Base-by-base conservation (phyloP, 768 basidiomycete genomes). In the Boletus edulis region DNA sequence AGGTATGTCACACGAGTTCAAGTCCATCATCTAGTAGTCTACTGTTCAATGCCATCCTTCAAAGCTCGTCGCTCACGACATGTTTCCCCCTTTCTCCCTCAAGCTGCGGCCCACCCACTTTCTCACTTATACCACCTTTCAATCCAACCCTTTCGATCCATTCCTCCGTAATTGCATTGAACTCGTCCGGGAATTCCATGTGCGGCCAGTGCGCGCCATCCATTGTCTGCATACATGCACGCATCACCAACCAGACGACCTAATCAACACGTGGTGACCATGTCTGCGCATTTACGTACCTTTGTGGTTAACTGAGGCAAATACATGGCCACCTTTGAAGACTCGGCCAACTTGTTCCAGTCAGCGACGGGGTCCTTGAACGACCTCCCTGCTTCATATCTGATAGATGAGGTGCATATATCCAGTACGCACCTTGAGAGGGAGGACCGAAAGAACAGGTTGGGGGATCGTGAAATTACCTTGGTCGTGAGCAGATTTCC, bases 151-250 rank as follows among this genome's bases (percentile, higher is more conserved):
- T 51, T 3, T 62, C 57, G 42, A 89, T 72, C 85, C 87, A 89
- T 35, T 74, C 65, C 17, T 75, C 73, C 50, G 85, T 70, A 44
- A 79, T 68, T 0, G 53, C 45, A 58, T 89, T 89, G 65, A 84
- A 79, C 41, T 70, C 68, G 2, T 68, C 51, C 0, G 86, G 81
- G 55, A 76, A 66, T 65, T 89, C 87, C 18, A 89, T 70, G 37
- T 88, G 87, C 9, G 79, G 73, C 86, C 87, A 89, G 65, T 89
- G 87, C 5, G 82, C 78, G 0, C 81, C 81, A 8, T 70, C 64
- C 52, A 87, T 70, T 3, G 74, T 70, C 83, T 85, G 51, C 8
- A 40, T 34, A n/a, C 5, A 50, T 38, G 29, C 29, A 37, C n/a
- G 55, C 63, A 48, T 57, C 77, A 81, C 55, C n/a, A 75, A 57